Conservation (phyloP, 2,329 filamentous ascomycete genomes). For the Teratosphaeria zuluensis region DNA sequence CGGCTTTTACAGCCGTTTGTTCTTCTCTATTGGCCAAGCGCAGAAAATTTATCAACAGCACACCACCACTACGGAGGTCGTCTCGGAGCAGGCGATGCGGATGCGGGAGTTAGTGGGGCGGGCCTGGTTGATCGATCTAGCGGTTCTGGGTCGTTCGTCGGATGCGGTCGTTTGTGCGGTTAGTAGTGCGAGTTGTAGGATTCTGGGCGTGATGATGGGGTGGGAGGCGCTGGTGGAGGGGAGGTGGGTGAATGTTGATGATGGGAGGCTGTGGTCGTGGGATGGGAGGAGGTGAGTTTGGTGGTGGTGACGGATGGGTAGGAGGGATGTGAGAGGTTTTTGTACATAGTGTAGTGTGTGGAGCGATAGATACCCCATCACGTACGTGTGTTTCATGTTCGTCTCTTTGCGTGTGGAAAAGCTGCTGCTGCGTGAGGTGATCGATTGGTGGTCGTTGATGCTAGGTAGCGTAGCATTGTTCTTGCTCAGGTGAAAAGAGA, state of each 20-base stretch:
- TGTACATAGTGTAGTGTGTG: background rate
- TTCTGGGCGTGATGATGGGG: constrained; percentile 79
- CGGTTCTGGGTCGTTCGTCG: constrained; percentile 54
- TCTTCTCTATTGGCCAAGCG: constrained; percentile 59
- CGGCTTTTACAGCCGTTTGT: constrained; percentile 73
- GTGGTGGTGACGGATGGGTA: background rate
- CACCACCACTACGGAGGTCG: background rate
- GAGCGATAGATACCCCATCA: background rate
- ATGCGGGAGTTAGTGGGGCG: constrained; percentile 65
- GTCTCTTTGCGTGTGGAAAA: no score
- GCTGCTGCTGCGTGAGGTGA: no score
- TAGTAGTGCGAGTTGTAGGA: constrained; percentile 55
- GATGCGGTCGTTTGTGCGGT: constrained; percentile 70
- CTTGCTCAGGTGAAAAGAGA: no score
- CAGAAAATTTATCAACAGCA: background rate
- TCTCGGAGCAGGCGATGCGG: constrained; percentile 41
- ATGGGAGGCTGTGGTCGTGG: constrained; percentile 35
- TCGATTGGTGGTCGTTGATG: no score
- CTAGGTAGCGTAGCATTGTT: no score
- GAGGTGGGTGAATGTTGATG: constrained; percentile 73
- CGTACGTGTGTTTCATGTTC: background rate
- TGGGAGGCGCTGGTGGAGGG: constrained; percentile 58
- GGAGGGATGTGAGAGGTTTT: background rate
- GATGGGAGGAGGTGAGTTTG: constrained; percentile 13
- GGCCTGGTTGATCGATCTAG: constrained; percentile 74